Conservation (phyloP, 164 flowering plant species). For the Chimonanthus praecox region DNA sequence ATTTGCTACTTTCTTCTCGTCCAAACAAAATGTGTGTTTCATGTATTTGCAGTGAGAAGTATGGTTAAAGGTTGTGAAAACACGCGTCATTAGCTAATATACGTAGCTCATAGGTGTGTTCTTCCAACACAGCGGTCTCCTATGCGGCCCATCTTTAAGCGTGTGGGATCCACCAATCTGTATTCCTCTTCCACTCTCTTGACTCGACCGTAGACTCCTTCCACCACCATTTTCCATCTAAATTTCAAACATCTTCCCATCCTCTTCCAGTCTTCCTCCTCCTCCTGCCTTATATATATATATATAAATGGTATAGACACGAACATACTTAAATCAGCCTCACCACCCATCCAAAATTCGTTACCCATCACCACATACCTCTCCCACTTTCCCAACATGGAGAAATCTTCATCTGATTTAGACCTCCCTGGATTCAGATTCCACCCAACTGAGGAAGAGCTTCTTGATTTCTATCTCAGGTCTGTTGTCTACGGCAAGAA, state of each 20-base stretch:
- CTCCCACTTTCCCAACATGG: conserved; percentile 1
- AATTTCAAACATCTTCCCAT: neutral
- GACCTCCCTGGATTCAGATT: conserved; percentile 85
- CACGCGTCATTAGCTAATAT: too few species aligned
- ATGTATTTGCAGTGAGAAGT: too few species aligned
- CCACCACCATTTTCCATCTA: too few species aligned
- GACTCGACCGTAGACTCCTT: neutral
- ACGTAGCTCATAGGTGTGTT: too few species aligned
- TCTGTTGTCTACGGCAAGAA: conserved; percentile 45
- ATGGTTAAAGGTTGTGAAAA: too few species aligned
- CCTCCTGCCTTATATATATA: neutral
- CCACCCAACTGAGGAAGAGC: conserved; percentile 94
- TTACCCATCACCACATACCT: neutral
- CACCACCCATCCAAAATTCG: neutral
- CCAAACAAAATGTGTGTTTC: too few species aligned
- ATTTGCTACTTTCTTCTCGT: too few species aligned
- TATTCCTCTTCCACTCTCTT: neutral
- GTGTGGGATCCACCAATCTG: conserved; percentile 2
- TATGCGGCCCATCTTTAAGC: neutral
- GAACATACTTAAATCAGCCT: neutral
- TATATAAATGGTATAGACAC: neutral
- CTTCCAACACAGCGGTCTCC: too few species aligned
- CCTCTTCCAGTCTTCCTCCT: too few species aligned
- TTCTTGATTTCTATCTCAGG: conserved; percentile 71
- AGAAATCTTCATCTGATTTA: conserved; percentile 18